phyloP scores from a whole-genome alignment of 495 filamentous ascomycete species.

The Neurospora tetrasperma region DNA sequence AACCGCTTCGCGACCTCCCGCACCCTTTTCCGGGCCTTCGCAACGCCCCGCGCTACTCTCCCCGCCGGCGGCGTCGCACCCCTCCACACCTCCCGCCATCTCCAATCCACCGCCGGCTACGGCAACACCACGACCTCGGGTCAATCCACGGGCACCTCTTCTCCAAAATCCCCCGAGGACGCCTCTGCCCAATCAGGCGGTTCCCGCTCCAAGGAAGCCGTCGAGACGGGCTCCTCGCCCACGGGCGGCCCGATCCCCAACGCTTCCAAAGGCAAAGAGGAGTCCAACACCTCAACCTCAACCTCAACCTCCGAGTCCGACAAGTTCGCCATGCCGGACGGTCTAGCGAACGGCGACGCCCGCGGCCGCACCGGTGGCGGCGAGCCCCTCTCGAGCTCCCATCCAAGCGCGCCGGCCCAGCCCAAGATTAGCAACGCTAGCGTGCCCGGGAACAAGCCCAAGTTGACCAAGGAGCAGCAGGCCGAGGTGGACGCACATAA shows the following conservation, averaged over 20 bases:
- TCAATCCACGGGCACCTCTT: slow-evolving; percentile 25
- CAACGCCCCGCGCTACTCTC: neutral
- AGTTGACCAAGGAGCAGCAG: slow-evolving; percentile 35
- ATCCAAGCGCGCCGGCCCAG: slow-evolving; percentile 21
- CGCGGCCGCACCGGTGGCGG: slow-evolving; percentile 30
- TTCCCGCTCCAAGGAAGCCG: slow-evolving; percentile 35
- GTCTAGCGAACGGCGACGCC: slow-evolving; percentile 20
- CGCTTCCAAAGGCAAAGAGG: neutral
- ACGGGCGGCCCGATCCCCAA: slow-evolving; percentile 11
- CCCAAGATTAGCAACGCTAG: slow-evolving; percentile 38
- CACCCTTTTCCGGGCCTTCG: neutral
- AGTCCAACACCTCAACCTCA: neutral
- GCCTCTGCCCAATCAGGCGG: slow-evolving; percentile 35
- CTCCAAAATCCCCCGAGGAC: slow-evolving; percentile 27
- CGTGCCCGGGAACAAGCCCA: slow-evolving; percentile 22
- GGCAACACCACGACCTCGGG: slow-evolving; percentile 7
- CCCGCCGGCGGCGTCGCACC: neutral
- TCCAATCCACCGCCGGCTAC: neutral
- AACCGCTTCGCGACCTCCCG: slow-evolving; percentile 6
- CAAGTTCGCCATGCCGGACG: slow-evolving; percentile 10
- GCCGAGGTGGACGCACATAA: slow-evolving; percentile 44
- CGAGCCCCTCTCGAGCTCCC: slow-evolving; percentile 30
- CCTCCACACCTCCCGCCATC: neutral
- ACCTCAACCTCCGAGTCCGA: neutral
- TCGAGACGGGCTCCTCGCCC: slow-evolving; percentile 7